phyloP scores from a whole-genome alignment of 106 monocot genomes.

The Acanthochlamys bracteata region DNA sequence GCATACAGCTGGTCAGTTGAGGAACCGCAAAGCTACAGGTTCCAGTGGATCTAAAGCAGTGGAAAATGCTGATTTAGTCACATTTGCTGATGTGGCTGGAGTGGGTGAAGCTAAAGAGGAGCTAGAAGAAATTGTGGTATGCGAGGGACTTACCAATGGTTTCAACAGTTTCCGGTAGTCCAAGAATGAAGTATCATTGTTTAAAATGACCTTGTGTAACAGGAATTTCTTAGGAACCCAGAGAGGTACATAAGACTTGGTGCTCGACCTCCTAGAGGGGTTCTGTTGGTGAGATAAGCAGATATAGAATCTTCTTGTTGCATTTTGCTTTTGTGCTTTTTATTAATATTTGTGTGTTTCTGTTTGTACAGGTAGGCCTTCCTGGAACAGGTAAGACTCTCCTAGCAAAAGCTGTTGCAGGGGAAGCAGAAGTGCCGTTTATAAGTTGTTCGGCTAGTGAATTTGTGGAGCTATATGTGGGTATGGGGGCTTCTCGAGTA shows the following conservation, averaged over 20 bases:
- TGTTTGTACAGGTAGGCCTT: slow-evolving; percentile 71
- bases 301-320: neutral
- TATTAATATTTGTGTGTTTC: neutral
- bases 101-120: slow-evolving; percentile 99
- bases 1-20: slow-evolving; percentile 82
- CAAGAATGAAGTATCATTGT: neutral
- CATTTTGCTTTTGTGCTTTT: neutral
- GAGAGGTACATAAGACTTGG: slow-evolving; percentile 84
- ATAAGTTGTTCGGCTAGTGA: slow-evolving; percentile 99
- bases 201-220: neutral
- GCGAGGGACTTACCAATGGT: neutral
- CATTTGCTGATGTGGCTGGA: slow-evolving; percentile 97
- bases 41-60: slow-evolving; percentile 62
- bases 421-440: slow-evolving; percentile 98
- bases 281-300: slow-evolving; percentile 65
- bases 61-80: slow-evolving; percentile 74
- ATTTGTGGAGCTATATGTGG: slow-evolving; percentile 98
- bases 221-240: slow-evolving; percentile 97
- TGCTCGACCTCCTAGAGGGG: slow-evolving; percentile 94
- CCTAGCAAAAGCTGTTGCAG: slow-evolving; percentile 96
- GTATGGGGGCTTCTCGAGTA: slow-evolving; percentile 96
- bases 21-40: slow-evolving; percentile 58
- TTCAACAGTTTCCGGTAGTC: neutral
- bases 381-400: slow-evolving; percentile 99
- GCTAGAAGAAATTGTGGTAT: slow-evolving; percentile 98